Evolutionary conservation across 208 protist species (phyloP).

Genomic region (Crithidia expoeki): DNA sequence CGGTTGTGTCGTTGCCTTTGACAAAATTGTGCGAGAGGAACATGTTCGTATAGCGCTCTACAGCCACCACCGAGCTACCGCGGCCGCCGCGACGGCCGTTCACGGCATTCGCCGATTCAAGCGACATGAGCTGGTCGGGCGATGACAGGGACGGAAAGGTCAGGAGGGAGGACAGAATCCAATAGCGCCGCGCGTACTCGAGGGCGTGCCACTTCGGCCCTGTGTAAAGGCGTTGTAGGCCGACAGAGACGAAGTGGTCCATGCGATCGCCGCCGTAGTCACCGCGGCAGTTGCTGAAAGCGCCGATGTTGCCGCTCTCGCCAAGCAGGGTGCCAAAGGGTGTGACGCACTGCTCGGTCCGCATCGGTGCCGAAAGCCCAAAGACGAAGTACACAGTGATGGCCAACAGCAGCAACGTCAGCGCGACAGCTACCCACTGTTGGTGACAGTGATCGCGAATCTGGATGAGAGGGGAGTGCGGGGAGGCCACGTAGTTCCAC

Average conservation of each 20-base stretch:
- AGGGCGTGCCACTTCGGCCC: slow-evolving; percentile 68
- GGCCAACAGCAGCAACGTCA: slow-evolving; percentile 53
- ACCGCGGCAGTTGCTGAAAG: slow-evolving; percentile 79
- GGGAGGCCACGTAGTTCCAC: slow-evolving; percentile 50
- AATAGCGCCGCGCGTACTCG: slow-evolving; percentile 77
- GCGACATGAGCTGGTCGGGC: slow-evolving; percentile 30
- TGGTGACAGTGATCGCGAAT: slow-evolving; percentile 75
- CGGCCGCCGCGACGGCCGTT: slow-evolving; percentile 28
- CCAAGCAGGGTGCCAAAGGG: slow-evolving; percentile 66
- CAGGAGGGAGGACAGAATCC: slow-evolving; percentile 48
- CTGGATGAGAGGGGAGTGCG: slow-evolving; percentile 47
- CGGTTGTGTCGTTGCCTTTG: neutral
- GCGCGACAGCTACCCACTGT: slow-evolving; percentile 61
- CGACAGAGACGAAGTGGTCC: slow-evolving; percentile 64
- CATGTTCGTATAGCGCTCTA: slow-evolving; percentile 46
- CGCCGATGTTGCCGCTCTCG: slow-evolving; percentile 48
- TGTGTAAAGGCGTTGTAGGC: slow-evolving; percentile 52
- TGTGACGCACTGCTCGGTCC: slow-evolving; percentile 38
- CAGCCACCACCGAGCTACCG: slow-evolving; percentile 13
- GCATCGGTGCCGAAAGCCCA: slow-evolving; percentile 32
- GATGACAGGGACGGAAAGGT: slow-evolving; percentile 33
- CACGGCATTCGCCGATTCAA: slow-evolving; percentile 22
- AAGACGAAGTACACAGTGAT: slow-evolving; percentile 66
- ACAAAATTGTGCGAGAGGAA: slow-evolving; percentile 5
- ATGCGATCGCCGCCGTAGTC: slow-evolving; percentile 44